Percentiles rank a stretch among this genome's conserved stretches.
Evolutionary conservation across 2,329 filamentous ascomycete species (phyloP).

Genomic region (Arthrobotrys pseudoclavata): DNA sequence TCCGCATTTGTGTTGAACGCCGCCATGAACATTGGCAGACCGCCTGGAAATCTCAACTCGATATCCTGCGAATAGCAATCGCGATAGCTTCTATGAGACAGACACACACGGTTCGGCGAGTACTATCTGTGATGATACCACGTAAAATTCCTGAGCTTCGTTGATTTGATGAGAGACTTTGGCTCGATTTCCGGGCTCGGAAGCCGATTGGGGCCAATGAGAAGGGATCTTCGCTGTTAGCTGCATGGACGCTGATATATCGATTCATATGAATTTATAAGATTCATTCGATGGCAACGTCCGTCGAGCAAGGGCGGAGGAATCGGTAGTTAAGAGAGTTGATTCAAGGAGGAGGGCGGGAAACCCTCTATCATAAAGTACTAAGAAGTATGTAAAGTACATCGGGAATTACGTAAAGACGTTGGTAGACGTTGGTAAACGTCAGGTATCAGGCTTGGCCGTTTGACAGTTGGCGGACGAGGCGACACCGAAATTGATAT

Average conservation of each 20-base stretch:
- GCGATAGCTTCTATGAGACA: not conserved
- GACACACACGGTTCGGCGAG: not conserved
- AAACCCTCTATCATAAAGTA: conserved; percentile 5
- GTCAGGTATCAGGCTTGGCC: conserved; percentile 12
- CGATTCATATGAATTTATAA: conserved; percentile 2
- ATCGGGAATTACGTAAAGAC: not conserved
- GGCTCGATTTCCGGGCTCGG: not conserved
- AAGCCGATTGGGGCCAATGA: conserved; percentile 5
- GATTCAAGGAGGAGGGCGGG: not conserved
- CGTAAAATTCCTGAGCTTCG: not conserved
- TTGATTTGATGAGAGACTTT: conserved; percentile 17
- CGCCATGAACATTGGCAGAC: conserved; percentile 8
- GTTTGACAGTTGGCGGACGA: conserved; percentile 36
- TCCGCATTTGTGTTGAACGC: conserved; percentile 21
- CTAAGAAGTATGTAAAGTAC: not conserved
- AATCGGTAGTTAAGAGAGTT: not conserved
- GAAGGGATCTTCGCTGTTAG: conserved; percentile 24
- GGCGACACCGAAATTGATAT: conserved; percentile 17
- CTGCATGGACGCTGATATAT: conserved; percentile 8
- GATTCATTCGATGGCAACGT: conserved; percentile 2
- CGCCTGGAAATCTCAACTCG: not conserved
- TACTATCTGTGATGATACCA: not conserved
- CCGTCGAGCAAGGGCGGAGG: conserved; percentile 20
- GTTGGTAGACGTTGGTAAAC: not conserved
- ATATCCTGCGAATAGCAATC: conserved; percentile 8